These are phyloP conservation scores for Galerina sulciceps DNA, from an alignment of 768 basidiomycete species.

Conservation along the genomic window DNA sequence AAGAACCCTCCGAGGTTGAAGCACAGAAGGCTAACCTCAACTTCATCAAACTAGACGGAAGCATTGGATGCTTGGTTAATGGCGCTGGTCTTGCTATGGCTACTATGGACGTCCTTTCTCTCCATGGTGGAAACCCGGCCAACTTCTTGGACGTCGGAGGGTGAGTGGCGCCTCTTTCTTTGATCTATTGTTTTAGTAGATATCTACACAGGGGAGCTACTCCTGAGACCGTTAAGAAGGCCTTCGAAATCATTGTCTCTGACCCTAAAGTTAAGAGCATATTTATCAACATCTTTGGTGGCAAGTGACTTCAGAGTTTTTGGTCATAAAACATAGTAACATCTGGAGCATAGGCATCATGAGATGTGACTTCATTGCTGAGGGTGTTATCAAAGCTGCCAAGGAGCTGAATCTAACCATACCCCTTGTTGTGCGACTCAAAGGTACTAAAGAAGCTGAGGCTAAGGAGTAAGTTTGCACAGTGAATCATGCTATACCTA, in stretches of 20 bases:
- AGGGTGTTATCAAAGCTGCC: slow-evolving; percentile 98
- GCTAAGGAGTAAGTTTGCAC: slow-evolving; percentile 80
- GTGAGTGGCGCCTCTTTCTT: slow-evolving; percentile 37
- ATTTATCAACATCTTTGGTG: slow-evolving; percentile 98
- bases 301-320: slow-evolving; percentile 35
- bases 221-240: slow-evolving; percentile 99
- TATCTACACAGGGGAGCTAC: slow-evolving; percentile 78
- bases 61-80: slow-evolving; percentile 96
- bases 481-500: not conserved
- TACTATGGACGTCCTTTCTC: slow-evolving; percentile 98
- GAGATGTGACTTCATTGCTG: slow-evolving; percentile 98
- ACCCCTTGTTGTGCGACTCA: slow-evolving; percentile 91
- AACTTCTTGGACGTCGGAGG: slow-evolving; percentile 99
- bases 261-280: slow-evolving; percentile 97
- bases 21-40: slow-evolving; percentile 95
- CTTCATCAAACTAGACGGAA: slow-evolving; percentile 99
- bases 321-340: not conserved
- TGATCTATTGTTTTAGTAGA: not conserved
- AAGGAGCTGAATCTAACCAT: slow-evolving; percentile 86
- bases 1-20: slow-evolving; percentile 97
- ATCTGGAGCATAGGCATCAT: slow-evolving; percentile 71
- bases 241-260: slow-evolving; percentile 90
- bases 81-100: slow-evolving; percentile 99
- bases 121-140: slow-evolving; percentile 96
- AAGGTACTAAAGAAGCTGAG: slow-evolving; percentile 96